Evolutionary conservation across 495 filamentous ascomycete species (phyloP).

Genomic region (Penicillium crystallinum): DNA sequence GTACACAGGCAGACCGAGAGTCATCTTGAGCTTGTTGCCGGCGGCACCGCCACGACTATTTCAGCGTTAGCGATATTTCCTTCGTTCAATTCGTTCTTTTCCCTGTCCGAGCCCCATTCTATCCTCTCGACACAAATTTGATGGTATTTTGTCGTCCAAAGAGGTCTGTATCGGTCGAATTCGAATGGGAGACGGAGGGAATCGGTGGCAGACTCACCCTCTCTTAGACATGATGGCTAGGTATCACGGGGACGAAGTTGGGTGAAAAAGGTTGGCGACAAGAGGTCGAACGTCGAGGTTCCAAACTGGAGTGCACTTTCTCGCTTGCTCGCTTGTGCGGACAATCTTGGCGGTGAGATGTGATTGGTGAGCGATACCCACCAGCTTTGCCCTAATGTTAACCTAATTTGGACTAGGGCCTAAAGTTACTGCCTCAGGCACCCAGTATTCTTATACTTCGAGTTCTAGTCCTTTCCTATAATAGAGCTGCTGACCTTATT

Average conservation of each 20-base stretch:
- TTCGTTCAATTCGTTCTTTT: constrained; percentile 2
- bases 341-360: too few relatives aligned
- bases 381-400: constrained; percentile 37
- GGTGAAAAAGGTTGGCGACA: constrained; percentile 37
- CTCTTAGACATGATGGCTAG: constrained; percentile 54
- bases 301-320: constrained; percentile 26
- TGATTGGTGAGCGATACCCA: neutral
- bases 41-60: constrained; percentile 78
- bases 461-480: neutral
- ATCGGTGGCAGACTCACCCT: constrained; percentile 40
- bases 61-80: constrained; percentile 26
- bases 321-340: too few relatives aligned
- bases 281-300: constrained; percentile 23
- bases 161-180: constrained; percentile 11
- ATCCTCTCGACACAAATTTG: constrained; percentile 15
- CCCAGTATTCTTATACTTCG: neutral
- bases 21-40: constrained; percentile 99
- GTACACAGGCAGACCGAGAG: constrained; percentile 98
- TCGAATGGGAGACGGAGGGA: constrained; percentile 9
- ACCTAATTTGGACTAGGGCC: constrained; percentile 15
- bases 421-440: constrained; percentile 6
- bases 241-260: constrained; percentile 40
- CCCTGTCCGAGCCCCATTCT: constrained; percentile 4
- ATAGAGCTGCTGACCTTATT: neutral
- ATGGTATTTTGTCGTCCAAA: constrained; percentile 10